Base-by-base conservation (phyloP, 495 filamentous ascomycete species). In the Tuber brumale region DNA sequence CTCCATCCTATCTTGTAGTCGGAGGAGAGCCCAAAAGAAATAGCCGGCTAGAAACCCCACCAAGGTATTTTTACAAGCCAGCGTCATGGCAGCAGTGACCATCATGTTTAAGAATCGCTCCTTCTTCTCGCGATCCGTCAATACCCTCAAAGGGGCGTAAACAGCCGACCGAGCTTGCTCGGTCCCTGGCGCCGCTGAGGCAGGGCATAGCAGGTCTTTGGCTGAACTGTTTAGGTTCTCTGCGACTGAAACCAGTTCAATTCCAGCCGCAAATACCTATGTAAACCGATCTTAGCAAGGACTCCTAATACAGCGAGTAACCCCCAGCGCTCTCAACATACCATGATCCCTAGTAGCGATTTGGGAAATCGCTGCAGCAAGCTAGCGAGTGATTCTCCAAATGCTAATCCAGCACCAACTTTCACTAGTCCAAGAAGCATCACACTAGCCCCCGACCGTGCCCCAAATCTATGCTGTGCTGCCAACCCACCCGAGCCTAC, bases 31-130 rank as follows among this genome's bases (percentile, higher is more conserved):
- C 80, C 83, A 79, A 51, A 87, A 88, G 7, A 85, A 81, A 85
- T 87, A 90, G 83, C 95, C 95, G 0, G 91, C 93, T 35, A 91
- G 75, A 81, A 98, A 97, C 0, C 95, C 95, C 27, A 96, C 87
- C 23, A 90, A 93, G 83, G 94, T 93, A 82, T 97, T 97, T 84
- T 88, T 91, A 77, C 96, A 97, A n/a, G 93, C 93, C 31, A 98
- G 83, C 76, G 94, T 86, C 27, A 90, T 87, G 1, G 91, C 94
- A 41, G 92, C 89, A 61, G 95, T 97, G 73, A 94, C 89, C 79
- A 95, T 87, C 94, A 97, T 96, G 0, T 96, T 90, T 44, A 89
- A 91, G 91, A 93, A 97, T 43, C 93, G 86, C 79, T 91, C 89
- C 71, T 86, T 87, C 45, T 89, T 87, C 81, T 93, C 91, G 74